Percentiles rank a stretch among this genome's conserved stretches.
Conservation (phyloP, 176 grass and related monocot species). For the Carex myosuroides region DNA sequence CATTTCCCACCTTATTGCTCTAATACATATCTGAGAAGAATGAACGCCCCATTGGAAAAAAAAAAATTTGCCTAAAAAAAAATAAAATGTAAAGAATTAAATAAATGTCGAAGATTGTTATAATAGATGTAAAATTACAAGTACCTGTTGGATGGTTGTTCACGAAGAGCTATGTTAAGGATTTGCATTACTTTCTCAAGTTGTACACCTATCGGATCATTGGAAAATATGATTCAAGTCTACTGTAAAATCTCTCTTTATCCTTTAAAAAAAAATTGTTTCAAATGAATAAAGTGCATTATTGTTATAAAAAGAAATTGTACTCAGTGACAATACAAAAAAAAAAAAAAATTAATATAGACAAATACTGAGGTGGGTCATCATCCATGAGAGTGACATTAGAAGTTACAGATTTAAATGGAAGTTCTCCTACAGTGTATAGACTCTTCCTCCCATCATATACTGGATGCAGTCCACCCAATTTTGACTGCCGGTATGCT, state of each 20-base stretch:
- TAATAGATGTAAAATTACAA: too few species aligned
- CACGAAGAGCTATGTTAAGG: too few species aligned
- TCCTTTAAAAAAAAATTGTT: not conserved
- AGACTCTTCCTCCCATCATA: too few species aligned
- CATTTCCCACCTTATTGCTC: not conserved
- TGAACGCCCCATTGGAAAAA: slow-evolving; percentile 30
- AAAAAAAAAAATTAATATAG: too few species aligned
- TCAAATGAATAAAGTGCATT: not conserved
- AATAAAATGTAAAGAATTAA: not conserved
- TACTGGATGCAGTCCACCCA: too few species aligned
- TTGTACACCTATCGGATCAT: too few species aligned
- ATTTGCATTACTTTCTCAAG: too few species aligned
- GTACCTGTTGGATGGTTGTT: too few species aligned
- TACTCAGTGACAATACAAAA: not conserved
- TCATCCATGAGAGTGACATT: slow-evolving; percentile 8
- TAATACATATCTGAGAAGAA: slow-evolving; percentile 49
- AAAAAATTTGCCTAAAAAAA: not conserved
- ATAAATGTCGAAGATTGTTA: not conserved
- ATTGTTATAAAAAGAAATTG: not conserved
- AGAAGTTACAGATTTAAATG: too few species aligned
- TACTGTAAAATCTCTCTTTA: not conserved
- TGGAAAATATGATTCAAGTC: too few species aligned
- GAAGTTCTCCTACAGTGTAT: too few species aligned
- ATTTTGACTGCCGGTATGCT: too few species aligned
- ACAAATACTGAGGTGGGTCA: not conserved